Percentiles rank a stretch among this genome's conserved stretches.
Evolutionary conservation across 768 basidiomycete species (phyloP).

Genomic region (Lactifluus hygrophoroides): DNA sequence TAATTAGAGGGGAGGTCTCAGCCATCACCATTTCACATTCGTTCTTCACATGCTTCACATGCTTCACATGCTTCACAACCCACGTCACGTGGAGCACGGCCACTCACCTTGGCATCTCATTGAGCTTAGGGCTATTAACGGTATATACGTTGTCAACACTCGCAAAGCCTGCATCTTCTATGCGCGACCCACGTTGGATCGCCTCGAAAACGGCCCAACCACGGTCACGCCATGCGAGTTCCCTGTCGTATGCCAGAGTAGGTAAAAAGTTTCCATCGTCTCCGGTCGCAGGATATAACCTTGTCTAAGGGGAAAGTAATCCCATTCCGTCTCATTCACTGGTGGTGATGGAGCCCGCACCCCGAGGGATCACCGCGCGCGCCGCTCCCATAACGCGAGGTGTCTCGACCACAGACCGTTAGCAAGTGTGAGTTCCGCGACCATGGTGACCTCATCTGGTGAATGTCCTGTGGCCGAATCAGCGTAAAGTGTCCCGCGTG

Average conservation of each 20-base stretch:
- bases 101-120: constrained; percentile 72
- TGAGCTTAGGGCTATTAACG: constrained; percentile 28
- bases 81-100: background rate
- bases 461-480: constrained; percentile 64
- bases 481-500: constrained; percentile 64
- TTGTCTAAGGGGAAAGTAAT: constrained; percentile 42
- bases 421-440: background rate
- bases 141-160: constrained; percentile 42
- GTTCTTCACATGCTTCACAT: too few relatives aligned
- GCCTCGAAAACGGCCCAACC: constrained; percentile 67
- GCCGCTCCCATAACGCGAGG: constrained; percentile 21
- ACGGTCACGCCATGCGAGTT: constrained; percentile 58
- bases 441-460: constrained; percentile 46
- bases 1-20: too few relatives aligned
- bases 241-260: constrained; percentile 62
- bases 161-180: constrained; percentile 48
- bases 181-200: constrained; percentile 51
- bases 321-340: constrained; percentile 25
- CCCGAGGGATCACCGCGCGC: constrained; percentile 12
- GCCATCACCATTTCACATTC: background rate
- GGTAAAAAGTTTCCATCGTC: constrained; percentile 66
- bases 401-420: constrained; percentile 4
- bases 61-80: too few relatives aligned
- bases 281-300: constrained; percentile 59
- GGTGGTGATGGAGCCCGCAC: background rate